Conservation (phyloP, 2,329 filamentous ascomycete species). For the Cytospora chrysosperma region DNA sequence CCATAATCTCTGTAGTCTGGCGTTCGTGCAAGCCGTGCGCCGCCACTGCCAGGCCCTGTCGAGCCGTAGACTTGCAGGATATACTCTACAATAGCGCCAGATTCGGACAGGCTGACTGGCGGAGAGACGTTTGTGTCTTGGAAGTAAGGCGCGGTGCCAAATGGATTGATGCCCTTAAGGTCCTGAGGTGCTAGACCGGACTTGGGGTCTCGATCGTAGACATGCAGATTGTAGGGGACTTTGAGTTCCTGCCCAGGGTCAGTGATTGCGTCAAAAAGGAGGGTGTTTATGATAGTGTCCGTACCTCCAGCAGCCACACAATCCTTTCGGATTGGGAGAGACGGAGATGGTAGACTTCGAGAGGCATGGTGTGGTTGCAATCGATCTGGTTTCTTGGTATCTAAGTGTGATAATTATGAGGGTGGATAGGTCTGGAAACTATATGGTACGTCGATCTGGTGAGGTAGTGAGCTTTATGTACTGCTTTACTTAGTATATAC, state of each 20-base stretch:
- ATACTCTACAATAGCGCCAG: slow-evolving; percentile 61
- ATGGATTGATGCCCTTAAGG: slow-evolving; percentile 46
- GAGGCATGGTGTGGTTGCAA: slow-evolving; percentile 21
- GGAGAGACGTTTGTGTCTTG: slow-evolving; percentile 50
- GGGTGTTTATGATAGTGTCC: not conserved
- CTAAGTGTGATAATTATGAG: not conserved
- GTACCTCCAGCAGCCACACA: slow-evolving; percentile 59
- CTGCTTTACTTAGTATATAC: too few species aligned
- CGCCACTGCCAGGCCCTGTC: not conserved
- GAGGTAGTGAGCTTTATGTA: not conserved
- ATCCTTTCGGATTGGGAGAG: slow-evolving; percentile 63
- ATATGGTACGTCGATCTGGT: not conserved
- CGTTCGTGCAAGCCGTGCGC: slow-evolving; percentile 38
- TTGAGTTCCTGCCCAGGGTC: slow-evolving; percentile 45
- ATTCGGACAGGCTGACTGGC: slow-evolving; percentile 50
- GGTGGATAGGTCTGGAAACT: not conserved
- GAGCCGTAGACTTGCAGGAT: slow-evolving; percentile 43
- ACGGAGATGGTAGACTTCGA: slow-evolving; percentile 53
- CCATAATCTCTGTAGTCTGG: slow-evolving; percentile 52
- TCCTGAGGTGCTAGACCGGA: slow-evolving; percentile 34
- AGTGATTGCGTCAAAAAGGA: not conserved
- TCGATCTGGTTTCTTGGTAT: not conserved
- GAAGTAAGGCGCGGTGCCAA: slow-evolving; percentile 60
- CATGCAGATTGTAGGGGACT: slow-evolving; percentile 46
- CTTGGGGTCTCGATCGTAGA: slow-evolving; percentile 34